Evolutionary conservation across 2,329 filamentous ascomycete species (phyloP).

Genomic region (Trichoderma polysporum): DNA sequence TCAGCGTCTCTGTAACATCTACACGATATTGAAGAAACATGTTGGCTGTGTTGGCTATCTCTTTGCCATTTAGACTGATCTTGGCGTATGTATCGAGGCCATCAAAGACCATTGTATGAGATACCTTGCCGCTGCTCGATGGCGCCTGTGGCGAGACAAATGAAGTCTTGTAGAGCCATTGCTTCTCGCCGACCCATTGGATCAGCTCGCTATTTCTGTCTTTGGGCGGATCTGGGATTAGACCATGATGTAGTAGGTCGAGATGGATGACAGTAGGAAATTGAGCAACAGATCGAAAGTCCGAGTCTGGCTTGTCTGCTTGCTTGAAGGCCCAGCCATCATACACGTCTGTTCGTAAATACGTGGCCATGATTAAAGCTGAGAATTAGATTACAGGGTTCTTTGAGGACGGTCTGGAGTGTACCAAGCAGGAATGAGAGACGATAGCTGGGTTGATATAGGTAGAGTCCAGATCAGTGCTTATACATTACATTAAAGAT

Average conservation of each 20-base stretch:
- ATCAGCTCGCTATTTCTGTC: slow-evolving; percentile 8
- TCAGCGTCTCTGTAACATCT: background rate
- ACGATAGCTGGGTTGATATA: background rate
- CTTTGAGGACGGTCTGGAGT: background rate
- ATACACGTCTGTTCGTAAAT: background rate
- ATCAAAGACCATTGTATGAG: background rate
- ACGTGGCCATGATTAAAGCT: background rate
- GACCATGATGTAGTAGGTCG: background rate
- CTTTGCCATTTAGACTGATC: slow-evolving; percentile 3
- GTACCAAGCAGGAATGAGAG: background rate
- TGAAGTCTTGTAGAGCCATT: slow-evolving; percentile 4
- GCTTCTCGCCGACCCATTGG: slow-evolving; percentile 14
- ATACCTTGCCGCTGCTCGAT: background rate
- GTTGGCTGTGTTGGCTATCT: slow-evolving; percentile 6
- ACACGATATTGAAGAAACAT: slow-evolving; percentile 17
- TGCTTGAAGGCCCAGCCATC: slow-evolving; percentile 2
- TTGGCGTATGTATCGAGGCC: slow-evolving; percentile 15
- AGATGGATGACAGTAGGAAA: slow-evolving; percentile 14
- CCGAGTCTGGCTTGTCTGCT: slow-evolving; percentile 7
- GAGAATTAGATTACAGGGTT: background rate
- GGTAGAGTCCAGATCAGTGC: background rate
- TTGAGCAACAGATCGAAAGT: background rate
- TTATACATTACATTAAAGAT: background rate
- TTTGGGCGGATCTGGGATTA: slow-evolving; percentile 7
- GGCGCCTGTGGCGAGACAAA: background rate